phyloP scores from a whole-genome alignment of 306 rosid species.

The Parietaria judaica region DNA sequence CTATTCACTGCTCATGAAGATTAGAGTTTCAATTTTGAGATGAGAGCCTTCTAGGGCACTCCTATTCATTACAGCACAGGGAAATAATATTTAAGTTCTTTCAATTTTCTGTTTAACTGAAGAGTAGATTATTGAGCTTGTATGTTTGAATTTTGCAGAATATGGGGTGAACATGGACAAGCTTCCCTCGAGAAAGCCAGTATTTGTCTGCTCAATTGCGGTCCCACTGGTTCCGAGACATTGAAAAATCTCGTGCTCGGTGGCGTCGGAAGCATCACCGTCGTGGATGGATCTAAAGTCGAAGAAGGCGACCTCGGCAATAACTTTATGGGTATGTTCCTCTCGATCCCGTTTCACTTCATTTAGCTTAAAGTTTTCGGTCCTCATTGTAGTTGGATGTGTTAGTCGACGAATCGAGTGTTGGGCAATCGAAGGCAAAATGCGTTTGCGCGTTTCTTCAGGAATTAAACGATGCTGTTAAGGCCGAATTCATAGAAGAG shows the following conservation, averaged over 20 bases:
- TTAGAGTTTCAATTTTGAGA: too few relatives aligned
- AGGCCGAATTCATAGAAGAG: constrained; percentile 90
- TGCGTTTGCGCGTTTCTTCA: constrained; percentile 91
- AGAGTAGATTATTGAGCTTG: too few relatives aligned
- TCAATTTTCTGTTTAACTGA: too few relatives aligned
- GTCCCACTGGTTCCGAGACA: constrained; percentile 97
- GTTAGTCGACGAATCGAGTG: constrained; percentile 69
- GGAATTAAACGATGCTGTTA: constrained; percentile 94
- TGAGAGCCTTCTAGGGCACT: too few relatives aligned
- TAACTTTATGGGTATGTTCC: constrained; percentile 70
- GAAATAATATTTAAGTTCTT: too few relatives aligned
- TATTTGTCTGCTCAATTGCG: constrained; percentile 81
- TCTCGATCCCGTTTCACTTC: not conserved
- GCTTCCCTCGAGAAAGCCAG: constrained; percentile 77
- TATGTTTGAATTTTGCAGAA: constrained; percentile 49
- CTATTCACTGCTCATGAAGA: too few relatives aligned
- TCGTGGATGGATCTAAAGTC: constrained; percentile 90
- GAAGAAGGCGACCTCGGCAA: constrained; percentile 90
- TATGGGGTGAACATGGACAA: constrained; percentile 87
- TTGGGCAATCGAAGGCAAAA: constrained; percentile 92
- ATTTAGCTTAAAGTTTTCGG: not conserved
- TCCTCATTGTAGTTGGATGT: constrained; percentile 4
- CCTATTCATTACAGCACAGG: too few relatives aligned
- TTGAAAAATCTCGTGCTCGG: constrained; percentile 92
- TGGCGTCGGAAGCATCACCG: constrained; percentile 93